Conservation (phyloP, 352 stramenopile species). For the Phytophthora syringae region DNA sequence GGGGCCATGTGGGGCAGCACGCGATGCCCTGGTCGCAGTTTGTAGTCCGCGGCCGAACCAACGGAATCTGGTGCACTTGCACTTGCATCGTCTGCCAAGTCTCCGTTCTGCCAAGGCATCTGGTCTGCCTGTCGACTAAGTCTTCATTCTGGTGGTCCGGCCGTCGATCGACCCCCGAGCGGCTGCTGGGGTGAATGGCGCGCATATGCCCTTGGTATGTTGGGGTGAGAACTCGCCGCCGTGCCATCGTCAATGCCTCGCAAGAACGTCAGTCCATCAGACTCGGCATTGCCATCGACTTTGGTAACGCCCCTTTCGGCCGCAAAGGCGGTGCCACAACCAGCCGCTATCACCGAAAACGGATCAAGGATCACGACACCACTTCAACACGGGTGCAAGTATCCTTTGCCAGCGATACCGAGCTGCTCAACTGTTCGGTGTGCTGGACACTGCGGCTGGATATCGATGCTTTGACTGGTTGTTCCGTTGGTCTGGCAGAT, state of each 20-base stretch:
- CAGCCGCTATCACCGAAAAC: conserved; percentile 23
- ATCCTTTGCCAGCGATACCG: background rate
- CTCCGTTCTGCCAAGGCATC: conserved; percentile 17
- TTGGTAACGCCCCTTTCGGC: no score
- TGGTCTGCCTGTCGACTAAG: conserved; percentile 24
- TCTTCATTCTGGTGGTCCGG: conserved; percentile 28
- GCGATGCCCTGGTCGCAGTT: background rate
- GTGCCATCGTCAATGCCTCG: background rate
- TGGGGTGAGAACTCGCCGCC: no score
- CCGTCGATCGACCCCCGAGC: background rate
- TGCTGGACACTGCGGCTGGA: conserved; percentile 10
- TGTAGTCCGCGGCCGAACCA: conserved; percentile 11
- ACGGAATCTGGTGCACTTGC: conserved; percentile 11
- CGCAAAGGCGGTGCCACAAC: conserved; percentile 14
- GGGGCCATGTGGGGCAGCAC: conserved; percentile 7
- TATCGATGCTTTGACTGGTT: background rate
- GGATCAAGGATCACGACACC: background rate
- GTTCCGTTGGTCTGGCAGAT: conserved; percentile 11
- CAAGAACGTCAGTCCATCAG: background rate
- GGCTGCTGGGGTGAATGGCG: conserved; percentile 4
- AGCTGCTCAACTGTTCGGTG: conserved; percentile 9
- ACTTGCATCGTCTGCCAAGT: background rate
- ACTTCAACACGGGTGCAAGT: conserved; percentile 8
- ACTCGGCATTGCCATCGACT: background rate
- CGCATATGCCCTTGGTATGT: no score